Evolutionary conservation across 129 eudicot species (phyloP).

Genomic region (Tagetes patula): DNA sequence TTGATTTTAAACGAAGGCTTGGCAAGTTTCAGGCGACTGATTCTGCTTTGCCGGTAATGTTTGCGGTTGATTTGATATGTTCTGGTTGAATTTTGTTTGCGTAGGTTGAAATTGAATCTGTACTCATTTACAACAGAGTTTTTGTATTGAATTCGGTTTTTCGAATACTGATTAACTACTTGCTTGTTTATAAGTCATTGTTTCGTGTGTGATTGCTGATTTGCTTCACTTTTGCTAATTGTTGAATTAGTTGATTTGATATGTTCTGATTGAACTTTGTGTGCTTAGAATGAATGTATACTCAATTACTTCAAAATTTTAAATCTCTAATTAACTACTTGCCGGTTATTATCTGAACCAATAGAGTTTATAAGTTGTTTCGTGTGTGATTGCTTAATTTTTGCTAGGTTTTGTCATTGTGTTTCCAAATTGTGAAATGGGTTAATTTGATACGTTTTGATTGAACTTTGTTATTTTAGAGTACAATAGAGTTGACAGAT

Average conservation of each 20-base stretch:
- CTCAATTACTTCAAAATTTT: no score
- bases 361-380: no score
- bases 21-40: slow-evolving; percentile 92
- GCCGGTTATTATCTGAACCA: neutral
- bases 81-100: slow-evolving; percentile 2
- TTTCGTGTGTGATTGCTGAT: neutral
- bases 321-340: neutral
- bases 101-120: neutral
- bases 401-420: neutral
- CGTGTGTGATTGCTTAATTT: neutral
- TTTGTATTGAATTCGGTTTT: neutral
- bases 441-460: neutral
- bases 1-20: slow-evolving; percentile 75
- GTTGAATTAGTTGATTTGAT: no score
- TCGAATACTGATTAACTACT: neutral
- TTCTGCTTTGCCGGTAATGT: slow-evolving; percentile 83
- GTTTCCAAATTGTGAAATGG: neutral
- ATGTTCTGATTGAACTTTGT: no score
- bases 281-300: no score
- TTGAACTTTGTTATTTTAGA: no score
- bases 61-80: neutral
- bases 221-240: neutral
- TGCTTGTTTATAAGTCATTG: neutral
- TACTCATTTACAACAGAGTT: neutral
- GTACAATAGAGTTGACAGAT: no score